Base-by-base conservation (phyloP, 495 filamentous ascomycete species). In the Chaetomium fimeti region DNA sequence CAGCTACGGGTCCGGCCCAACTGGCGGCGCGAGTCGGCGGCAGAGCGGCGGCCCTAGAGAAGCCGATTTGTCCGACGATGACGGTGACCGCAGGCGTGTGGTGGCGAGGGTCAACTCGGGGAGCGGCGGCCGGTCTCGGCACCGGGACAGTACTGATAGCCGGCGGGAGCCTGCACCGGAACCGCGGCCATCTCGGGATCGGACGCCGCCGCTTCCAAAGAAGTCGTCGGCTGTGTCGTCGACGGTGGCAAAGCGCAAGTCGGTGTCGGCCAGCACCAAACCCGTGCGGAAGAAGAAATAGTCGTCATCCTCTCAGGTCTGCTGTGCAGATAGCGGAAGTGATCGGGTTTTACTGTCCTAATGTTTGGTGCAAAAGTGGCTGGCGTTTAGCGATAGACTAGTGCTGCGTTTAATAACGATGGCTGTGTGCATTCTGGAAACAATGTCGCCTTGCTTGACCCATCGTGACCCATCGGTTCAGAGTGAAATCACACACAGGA, bases 201-300 rank as follows among this genome's bases (percentile, higher is more conserved):
- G 43, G 13, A 61, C 71, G 24, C 69, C 72, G 28, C 59, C 63
- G 22, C 40, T 64, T 57, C 32, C 67, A 18, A 75, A 72, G 64
- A 75, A 74, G 55, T 57, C 65, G 43, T 68, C 72, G 18, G 28
- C 62, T 5, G 48, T 52, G 51, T 60, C 61, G 25, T 63, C 71
- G 48, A 62, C 72, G 51, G 20, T 56, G 15, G 11, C 18, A 5
- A 75, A 74, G 62, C 71, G 72, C 59, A 75, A 78, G 62, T 29
- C 69, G 16, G 65, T 64, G 20, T 28, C 60, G 8, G 62, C 60
- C 47, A 61, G 27, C 49, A 51, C 32, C 51, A 57, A 48, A 54
- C 62, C 61, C 22, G 71, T 70, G 66, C 73, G 68, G 28, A 77
- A 74, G 66, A 72, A 70, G 57, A 69, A 64, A 58, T 69, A 68